Conservation (phyloP, 1,139 yeast genomes). For the Lodderomyces metapsilosis region DNA sequence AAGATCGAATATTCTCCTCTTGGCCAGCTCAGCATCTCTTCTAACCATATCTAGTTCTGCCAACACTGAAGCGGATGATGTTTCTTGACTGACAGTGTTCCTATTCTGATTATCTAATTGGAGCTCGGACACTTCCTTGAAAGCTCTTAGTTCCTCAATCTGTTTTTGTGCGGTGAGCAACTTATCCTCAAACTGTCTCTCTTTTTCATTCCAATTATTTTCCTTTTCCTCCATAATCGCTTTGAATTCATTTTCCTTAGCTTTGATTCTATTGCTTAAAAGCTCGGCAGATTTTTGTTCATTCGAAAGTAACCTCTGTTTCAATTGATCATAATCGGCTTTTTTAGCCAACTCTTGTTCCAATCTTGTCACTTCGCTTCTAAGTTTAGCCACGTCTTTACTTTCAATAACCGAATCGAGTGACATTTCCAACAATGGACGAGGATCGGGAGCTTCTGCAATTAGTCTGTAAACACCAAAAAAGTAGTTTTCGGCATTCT, state of each 20-base stretch:
- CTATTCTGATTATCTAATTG: conserved; percentile 37
- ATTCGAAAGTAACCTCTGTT: conserved; percentile 53
- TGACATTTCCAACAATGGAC: conserved; percentile 72
- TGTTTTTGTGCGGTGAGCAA: conserved; percentile 47
- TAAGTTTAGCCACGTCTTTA: conserved; percentile 52
- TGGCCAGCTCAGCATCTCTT: conserved; percentile 73
- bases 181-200: conserved; percentile 43
- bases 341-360: conserved; percentile 60
- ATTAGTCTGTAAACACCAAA: conserved; percentile 71
- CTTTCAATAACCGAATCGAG: conserved; percentile 64
- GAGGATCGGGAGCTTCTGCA: conserved; percentile 93
- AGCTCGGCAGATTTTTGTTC: conserved; percentile 60
- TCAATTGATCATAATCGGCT: conserved; percentile 80
- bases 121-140: conserved; percentile 53
- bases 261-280: conserved; percentile 42
- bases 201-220: conserved; percentile 56
- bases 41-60: conserved; percentile 65
- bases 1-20: conserved; percentile 64
- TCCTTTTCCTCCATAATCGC: conserved; percentile 63
- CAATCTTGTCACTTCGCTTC: conserved; percentile 53
- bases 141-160: conserved; percentile 53
- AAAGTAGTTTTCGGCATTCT: conserved; percentile 69
- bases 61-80: conserved; percentile 26
- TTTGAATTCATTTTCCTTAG: conserved; percentile 63
- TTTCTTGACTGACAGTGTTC: conserved; percentile 4